Conservation (phyloP, 805 yeast genomes). For the Hanseniaspora jakobsenii region DNA sequence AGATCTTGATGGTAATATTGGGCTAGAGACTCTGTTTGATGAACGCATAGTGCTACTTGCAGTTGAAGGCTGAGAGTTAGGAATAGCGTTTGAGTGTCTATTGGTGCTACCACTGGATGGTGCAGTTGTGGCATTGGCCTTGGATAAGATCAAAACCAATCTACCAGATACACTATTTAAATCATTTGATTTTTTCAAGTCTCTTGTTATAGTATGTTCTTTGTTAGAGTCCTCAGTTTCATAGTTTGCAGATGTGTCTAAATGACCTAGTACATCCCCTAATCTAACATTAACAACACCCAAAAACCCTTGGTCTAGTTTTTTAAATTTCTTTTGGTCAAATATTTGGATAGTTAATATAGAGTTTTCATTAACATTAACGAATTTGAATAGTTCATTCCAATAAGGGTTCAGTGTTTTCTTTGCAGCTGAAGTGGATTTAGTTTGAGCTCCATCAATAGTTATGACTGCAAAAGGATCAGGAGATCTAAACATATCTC, state of each 20-base stretch:
- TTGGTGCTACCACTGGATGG: not conserved
- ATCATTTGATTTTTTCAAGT: constrained; percentile 82
- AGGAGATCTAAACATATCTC: constrained; percentile 91
- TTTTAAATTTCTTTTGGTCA: constrained; percentile 93
- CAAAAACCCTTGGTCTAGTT: constrained; percentile 94
- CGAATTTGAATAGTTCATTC: constrained; percentile 83
- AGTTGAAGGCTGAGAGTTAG: not conserved
- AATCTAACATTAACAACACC: constrained; percentile 90
- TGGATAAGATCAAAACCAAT: constrained; percentile 60
- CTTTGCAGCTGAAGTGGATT: constrained; percentile 84
- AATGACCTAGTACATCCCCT: constrained; percentile 53
- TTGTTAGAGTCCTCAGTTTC: constrained; percentile 21
- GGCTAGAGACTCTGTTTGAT: no score
- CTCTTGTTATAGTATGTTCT: constrained; percentile 86
- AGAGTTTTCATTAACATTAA: constrained; percentile 61
- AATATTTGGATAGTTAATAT: constrained; percentile 86
- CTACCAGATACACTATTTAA: constrained; percentile 88
- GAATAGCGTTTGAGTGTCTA: not conserved
- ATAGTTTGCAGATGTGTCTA: constrained; percentile 44
- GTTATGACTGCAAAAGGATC: constrained; percentile 97
- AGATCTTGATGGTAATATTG: no score
- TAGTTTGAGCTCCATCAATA: constrained; percentile 94
- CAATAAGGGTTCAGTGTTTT: constrained; percentile 94
- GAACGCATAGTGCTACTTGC: not conserved
- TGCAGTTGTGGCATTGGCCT: constrained; percentile 12